Evolutionary conservation across 176 grass and related monocot species (phyloP).

Genomic region (Musa schizocarpa): DNA sequence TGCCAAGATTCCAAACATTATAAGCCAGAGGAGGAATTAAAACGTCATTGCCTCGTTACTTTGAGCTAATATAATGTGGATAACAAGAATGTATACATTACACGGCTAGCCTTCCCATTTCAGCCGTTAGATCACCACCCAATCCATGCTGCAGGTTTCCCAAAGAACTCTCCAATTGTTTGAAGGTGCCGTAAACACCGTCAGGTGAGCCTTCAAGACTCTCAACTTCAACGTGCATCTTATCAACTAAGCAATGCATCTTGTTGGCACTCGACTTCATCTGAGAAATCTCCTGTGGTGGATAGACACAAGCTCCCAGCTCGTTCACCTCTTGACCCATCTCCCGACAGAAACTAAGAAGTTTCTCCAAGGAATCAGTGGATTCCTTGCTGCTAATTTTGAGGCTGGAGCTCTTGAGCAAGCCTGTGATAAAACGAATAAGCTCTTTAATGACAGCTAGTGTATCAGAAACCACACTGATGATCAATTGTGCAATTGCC

Average conservation of each 20-base stretch:
- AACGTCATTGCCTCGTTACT: background rate
- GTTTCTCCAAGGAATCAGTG: constrained; percentile 69
- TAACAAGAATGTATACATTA: background rate
- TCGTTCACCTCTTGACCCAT: constrained; percentile 65
- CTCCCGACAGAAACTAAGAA: constrained; percentile 53
- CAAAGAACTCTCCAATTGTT: constrained; percentile 50
- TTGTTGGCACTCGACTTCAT: constrained; percentile 41
- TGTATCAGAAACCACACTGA: constrained; percentile 41
- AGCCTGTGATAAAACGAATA: constrained; percentile 66
- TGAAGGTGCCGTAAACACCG: constrained; percentile 30
- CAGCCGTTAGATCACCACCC: constrained; percentile 33
- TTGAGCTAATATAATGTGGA: background rate
- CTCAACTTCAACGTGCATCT: constrained; percentile 41
- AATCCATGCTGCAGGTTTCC: constrained; percentile 41
- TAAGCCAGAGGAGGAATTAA: background rate
- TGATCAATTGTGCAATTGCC: constrained; percentile 42
- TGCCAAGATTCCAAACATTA: background rate
- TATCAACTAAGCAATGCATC: constrained; percentile 19
- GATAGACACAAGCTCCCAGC: constrained; percentile 65
- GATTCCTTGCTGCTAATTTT: constrained; percentile 29
- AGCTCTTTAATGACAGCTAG: constrained; percentile 66
- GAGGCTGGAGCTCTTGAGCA: constrained; percentile 47
- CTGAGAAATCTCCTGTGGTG: constrained; percentile 59
- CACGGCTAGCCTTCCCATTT: constrained; percentile 40
- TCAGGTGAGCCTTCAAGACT: constrained; percentile 36